Evolutionary conservation across 1,284 basidiomycete species (phyloP), one percentile per base, ranked within the genome.

Genomic region (Trametes versicolor): DNA sequence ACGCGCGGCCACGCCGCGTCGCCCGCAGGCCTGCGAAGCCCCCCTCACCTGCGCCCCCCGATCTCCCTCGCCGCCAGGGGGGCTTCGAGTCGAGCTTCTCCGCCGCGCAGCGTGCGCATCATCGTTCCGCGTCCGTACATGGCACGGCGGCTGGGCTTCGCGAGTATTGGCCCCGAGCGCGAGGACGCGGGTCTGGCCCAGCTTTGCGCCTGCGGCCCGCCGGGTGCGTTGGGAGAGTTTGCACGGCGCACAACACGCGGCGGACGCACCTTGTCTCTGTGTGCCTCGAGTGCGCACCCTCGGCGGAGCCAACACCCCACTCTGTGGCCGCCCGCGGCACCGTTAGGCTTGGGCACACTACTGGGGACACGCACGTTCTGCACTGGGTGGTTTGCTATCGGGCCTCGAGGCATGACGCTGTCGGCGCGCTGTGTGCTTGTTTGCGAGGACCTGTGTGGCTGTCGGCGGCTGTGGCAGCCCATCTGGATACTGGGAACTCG

Each of bases 81-180:
- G 21, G 25, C 52, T 27, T 13, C 52, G 6, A 17, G n/a, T 13
- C 52, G 6, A 17, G n/a, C 36, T 32, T 39, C 37, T 15, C 52
- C 37, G n/a, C 52, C 60, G 21, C 52, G 37, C 39, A 25, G 27
- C 47, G 43, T 61, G 52, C 60, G 52, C 59, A 54, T 60, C 59
- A 60, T 4, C 50, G 12, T 19, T 21, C 23, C 53, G 5, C 50
- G 12, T 19, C n/a, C 23, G 36, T 45, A 52, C 45, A 49, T 34
- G 60, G 25, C n/a, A 12, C 39, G 21, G 45, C 23, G 41, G 36
- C 17, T 7, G 6, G 10, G 53, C 52, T 61, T 61, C 60, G 32
- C 17, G n/a, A 25, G 21, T 61, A 61, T 41, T 39, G 52, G 13
- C 36, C 13, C 60, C 60, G 52, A 29, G 52, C 50, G 34, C 45